A percentile compares a stretch with the other conserved stretches of the same genome.
Conservation (phyloP, 129 eudicot species). For the Chrysanthemum lavandulifolium region DNA sequence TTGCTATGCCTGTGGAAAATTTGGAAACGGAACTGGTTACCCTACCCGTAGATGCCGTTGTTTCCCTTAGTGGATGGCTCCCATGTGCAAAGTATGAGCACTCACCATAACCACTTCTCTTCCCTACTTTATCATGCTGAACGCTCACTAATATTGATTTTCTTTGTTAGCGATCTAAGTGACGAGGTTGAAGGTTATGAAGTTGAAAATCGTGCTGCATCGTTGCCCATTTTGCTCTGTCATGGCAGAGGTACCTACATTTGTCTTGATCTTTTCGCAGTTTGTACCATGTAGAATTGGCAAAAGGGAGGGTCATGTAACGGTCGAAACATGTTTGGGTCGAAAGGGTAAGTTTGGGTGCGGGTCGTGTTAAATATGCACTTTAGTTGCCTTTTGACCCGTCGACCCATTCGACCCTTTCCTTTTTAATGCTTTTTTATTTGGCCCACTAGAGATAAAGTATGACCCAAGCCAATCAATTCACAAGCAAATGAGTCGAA, state of each 20-base stretch:
- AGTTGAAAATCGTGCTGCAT: conserved; percentile 63
- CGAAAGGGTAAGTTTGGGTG: too few species aligned
- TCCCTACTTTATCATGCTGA: neutral
- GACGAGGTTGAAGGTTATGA: conserved; percentile 43
- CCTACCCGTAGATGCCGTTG: conserved; percentile 48
- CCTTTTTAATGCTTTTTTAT: too few species aligned
- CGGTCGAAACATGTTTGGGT: too few species aligned
- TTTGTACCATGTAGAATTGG: too few species aligned
- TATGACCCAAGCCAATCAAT: too few species aligned
- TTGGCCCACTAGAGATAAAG: too few species aligned
- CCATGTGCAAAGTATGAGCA: conserved; percentile 62
- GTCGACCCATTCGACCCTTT: too few species aligned
- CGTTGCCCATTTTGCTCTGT: conserved; percentile 77
- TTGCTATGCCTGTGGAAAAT: conserved; percentile 61
- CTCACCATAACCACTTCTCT: conserved; percentile 4
- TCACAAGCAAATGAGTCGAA: too few species aligned
- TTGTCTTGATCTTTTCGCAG: neutral
- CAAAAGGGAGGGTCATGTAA: too few species aligned
- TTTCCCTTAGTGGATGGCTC: conserved; percentile 83
- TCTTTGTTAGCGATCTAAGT: conserved; percentile 43
- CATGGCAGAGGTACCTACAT: conserved; percentile 56
- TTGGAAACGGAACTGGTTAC: conserved; percentile 51
- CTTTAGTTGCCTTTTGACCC: too few species aligned
- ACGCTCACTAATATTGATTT: conserved; percentile 8
- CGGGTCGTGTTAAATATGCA: too few species aligned